These are phyloP conservation scores for Ceratocystiopsis brevicomis DNA, from an alignment of 2,329 filamentous ascomycete species.

Conservation along the genomic window DNA sequence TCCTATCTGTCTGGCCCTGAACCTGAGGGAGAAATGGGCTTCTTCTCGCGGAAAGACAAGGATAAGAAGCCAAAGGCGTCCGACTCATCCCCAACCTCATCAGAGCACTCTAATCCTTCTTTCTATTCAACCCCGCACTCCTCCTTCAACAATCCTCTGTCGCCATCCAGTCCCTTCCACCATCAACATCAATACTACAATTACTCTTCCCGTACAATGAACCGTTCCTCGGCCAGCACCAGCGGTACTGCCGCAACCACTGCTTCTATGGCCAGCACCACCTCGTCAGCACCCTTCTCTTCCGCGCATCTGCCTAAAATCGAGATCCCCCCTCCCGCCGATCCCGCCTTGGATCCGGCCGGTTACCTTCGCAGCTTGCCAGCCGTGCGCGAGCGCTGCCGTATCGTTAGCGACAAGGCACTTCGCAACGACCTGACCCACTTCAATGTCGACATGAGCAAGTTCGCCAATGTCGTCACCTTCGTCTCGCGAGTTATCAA, in stretches of 20 bases:
- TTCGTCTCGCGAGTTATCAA: constrained; percentile 93
- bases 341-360: constrained; percentile 72
- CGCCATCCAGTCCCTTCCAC: too few relatives aligned
- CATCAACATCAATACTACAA: too few relatives aligned
- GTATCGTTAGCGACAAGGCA: constrained; percentile 57
- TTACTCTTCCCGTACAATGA: constrained; percentile 19
- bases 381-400: constrained; percentile 65
- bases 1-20: too few relatives aligned
- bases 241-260: constrained; percentile 11
- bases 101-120: too few relatives aligned
- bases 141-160: too few relatives aligned
- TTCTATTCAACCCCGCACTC: too few relatives aligned
- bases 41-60: constrained; percentile 38
- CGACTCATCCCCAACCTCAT: too few relatives aligned
- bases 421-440: constrained; percentile 60
- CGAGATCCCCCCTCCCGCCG: constrained; percentile 65
- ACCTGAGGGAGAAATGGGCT: constrained; percentile 22
- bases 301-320: constrained; percentile 47
- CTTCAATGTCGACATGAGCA: constrained; percentile 73
- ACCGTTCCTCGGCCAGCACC: constrained; percentile 33
- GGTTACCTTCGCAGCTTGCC: constrained; percentile 82
- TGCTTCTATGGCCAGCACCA: constrained; percentile 20
- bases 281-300: constrained; percentile 30
- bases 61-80: constrained; percentile 26
- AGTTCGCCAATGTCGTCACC: constrained; percentile 64